Evolutionary conservation across 345 rosid genomes (phyloP), one percentile per base, ranked within the genome.

Genomic region (Populus tremula): DNA sequence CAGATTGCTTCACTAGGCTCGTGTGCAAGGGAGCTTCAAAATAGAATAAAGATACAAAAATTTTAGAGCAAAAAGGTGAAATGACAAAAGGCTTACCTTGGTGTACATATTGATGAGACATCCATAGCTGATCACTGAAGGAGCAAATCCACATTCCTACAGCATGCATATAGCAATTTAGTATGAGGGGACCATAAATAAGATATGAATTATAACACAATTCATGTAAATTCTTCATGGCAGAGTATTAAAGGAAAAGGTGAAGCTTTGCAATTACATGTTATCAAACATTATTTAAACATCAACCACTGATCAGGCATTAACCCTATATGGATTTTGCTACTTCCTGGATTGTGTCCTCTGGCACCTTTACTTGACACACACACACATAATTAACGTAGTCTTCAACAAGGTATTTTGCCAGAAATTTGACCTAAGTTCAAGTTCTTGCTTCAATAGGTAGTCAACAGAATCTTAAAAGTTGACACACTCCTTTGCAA

Each of bases 141-240:
- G 98, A 64, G 89, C 73, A 85, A 92, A 90, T 79, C 99, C 98
- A 78, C 93, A 92, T 91, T 96, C 97, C 99, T 94, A 73, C 47
- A 84, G 38, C 71, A 82, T 8, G 62, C 71, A 65, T 23, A 72
- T 16, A 74, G 67, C 18, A 53, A 62, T 69, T 70, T 73, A 75
- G 61, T 35, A 74, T 23, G 56, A 38, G 47, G 16, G 25, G 35
- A 2, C 31, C 29, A 41, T 31, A n/a, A 23, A 16, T 16, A 54
- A 33, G 6, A 61, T 8, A 16, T 25, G 21, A 39, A 61, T 18
- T 14, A 45, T 31, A 29, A 20, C 4, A 39, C 10, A 41, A 69
- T 10, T 59, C 63, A 59, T 10, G 29, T 59, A 23, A n/a, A 10
- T 69, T 38, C 49, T 69, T 69, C 45, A 69, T 39, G 31, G 9